Evolutionary conservation across 176 grass and related monocot species (phyloP), one percentile per base, ranked within the genome.

Genomic region (Triticum monococcum): DNA sequence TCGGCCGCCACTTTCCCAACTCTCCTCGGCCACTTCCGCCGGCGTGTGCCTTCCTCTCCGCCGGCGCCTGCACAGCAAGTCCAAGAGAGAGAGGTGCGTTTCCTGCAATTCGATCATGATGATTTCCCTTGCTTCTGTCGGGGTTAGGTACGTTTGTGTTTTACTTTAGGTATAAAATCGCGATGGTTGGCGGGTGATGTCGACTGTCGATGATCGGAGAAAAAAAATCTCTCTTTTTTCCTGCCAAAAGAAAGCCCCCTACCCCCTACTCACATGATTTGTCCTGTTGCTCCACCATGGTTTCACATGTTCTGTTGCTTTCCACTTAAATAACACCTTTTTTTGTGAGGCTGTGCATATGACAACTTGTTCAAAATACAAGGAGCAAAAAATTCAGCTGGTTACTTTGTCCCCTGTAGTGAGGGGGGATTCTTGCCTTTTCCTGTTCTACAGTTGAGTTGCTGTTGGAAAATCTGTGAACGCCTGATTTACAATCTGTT

Each of bases 21-120:
- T 11, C 43, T 59, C 26, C 52, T 87, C 68, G 59, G 45, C 40
- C 60, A n/a, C 64, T 68, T 70, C 70, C 48, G 48, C 18, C 54
- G 54, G 36, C 68, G 8, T 41, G 3, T 9, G 16, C 26, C 5
- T 32, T 76, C 73, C 45, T 60, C 36, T 64, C 50, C 48, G 26
- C 56, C 17, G 63, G 30, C 72, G 13, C 32, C 22, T 59, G 79
- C 38, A 64, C 8, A 8, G 20, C 0, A 36, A 54, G 24, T 43
- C n/a, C 8, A 74, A 61, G 82, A 61, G 24, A 61, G 82, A 61
- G 24, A 83, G 89, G 89, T 87, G 37, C 23, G 61, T 81, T 87
- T 76, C 35, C 75, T 87, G 64, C 50, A 37, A 60, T 72, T 26
- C 68, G 12, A 32, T 16, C 23, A 4, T 64, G 72, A 30, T 32